Evolutionary conservation across 2,329 filamentous ascomycete species (phyloP).

Genomic region (Colletotrichum ledebouriae): DNA sequence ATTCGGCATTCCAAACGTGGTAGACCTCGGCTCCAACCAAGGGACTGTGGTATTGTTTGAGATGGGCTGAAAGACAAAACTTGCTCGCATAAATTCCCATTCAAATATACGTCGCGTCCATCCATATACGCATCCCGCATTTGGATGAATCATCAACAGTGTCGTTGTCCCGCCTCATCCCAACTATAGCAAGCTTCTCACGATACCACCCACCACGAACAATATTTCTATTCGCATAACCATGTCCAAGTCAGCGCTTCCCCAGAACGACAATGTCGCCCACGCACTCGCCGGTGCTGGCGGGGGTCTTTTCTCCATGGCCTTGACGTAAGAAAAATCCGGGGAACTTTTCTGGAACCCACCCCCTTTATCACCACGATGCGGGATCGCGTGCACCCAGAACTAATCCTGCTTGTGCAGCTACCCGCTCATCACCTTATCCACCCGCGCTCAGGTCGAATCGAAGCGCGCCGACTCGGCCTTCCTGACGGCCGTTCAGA

Average conservation of each 20-base stretch:
- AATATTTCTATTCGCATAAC: conserved; percentile 10
- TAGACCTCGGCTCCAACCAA: conserved; percentile 42
- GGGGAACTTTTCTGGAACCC: conserved; percentile 8
- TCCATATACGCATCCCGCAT: conserved; percentile 6
- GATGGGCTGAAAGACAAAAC: conserved; percentile 27
- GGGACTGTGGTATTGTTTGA: conserved; percentile 33
- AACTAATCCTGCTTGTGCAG: conserved; percentile 57
- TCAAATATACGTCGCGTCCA: conserved; percentile 16
- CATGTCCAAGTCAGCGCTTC: conserved; percentile 73
- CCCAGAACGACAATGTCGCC: conserved; percentile 96
- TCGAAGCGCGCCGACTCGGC: conserved; percentile 91
- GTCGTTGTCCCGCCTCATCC: conserved; percentile 16
- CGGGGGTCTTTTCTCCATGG: conserved; percentile 94
- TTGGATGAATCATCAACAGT: conserved; percentile 33
- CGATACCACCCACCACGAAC: conserved; percentile 9
- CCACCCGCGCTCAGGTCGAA: conserved; percentile 97
- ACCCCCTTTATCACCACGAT: not conserved
- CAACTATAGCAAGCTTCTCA: conserved; percentile 30
- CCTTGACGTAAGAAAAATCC: conserved; percentile 79
- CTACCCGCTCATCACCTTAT: conserved; percentile 97
- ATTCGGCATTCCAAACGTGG: conserved; percentile 41
- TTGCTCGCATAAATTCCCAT: conserved; percentile 1
- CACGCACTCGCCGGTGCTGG: conserved; percentile 94
- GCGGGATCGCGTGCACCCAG: not conserved
- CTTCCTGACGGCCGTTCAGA: conserved; percentile 84